Evolutionary conservation across 163 green algal genomes (phyloP).

Genomic region (Trebouxiophyceae sp.): DNA sequence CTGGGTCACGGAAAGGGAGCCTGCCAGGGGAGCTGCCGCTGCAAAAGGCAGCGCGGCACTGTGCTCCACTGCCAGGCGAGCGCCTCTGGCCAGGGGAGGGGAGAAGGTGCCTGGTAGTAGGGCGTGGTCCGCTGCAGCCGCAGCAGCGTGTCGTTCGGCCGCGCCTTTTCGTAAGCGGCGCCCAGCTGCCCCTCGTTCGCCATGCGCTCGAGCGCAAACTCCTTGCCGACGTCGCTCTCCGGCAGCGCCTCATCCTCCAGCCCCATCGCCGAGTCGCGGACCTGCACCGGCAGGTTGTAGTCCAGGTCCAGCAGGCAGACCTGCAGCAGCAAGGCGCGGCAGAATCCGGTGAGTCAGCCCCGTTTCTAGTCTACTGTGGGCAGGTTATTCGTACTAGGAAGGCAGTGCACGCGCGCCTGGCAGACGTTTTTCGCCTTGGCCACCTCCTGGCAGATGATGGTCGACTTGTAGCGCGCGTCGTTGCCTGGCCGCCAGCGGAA

Average conservation of each 20-base stretch:
- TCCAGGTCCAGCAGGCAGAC: constrained; percentile 97
- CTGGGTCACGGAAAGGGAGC: too few relatives aligned
- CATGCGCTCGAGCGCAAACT: constrained; percentile 78
- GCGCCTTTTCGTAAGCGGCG: constrained; percentile 40
- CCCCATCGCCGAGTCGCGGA: constrained; percentile 78
- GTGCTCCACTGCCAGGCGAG: too few relatives aligned
- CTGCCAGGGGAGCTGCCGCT: too few relatives aligned
- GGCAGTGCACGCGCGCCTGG: constrained; percentile 81
- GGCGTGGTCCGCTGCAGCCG: constrained; percentile 82
- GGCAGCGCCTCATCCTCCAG: constrained; percentile 71
- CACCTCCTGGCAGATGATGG: constrained; percentile 98
- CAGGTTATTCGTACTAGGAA: too few relatives aligned
- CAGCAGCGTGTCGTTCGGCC: constrained; percentile 29
- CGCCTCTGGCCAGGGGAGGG: background rate
- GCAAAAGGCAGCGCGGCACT: constrained; percentile 1
- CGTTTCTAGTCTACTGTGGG: too few relatives aligned
- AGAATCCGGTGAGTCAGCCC: too few relatives aligned
- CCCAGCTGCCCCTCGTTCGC: constrained; percentile 41
- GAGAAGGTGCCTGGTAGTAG: constrained; percentile 80
- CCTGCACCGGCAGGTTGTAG: constrained; percentile 90
- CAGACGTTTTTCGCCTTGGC: constrained; percentile 99
- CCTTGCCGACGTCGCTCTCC: constrained; percentile 81
- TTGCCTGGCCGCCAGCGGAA: constrained; percentile 93
- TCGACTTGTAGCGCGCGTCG: constrained; percentile 98
- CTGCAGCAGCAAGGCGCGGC: too few relatives aligned